Evolutionary conservation across 306 rosid genomes (phyloP), one percentile per base, ranked within the genome.

Genomic region (Glycine tomentella): DNA sequence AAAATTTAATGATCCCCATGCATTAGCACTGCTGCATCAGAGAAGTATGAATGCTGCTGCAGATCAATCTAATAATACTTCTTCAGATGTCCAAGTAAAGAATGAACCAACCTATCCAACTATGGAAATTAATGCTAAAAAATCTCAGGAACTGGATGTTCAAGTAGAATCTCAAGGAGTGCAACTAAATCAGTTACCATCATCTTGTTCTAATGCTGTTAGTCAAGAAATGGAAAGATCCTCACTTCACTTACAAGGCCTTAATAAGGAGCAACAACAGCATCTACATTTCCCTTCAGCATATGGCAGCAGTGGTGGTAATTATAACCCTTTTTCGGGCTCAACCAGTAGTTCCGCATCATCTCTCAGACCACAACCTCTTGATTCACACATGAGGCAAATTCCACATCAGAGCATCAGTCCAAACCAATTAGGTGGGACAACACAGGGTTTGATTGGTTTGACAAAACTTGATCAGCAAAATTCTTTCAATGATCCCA

Each of bases 11-110:
- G 95, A 89, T 86, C 91, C 94, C 63, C 93, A 89, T 74, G 89
- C 94, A 42, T 90, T 88, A 84, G 85, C 92, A 38, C 91, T 87
- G 55, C 83, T 82, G 84, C 97, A 93, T 83, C 96, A 91, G 87
- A 90, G 93, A 86, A 89, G 90, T 64, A 9, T 80, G 52, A 88
- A 64, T 81, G 74, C 93, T 82, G 77, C 96, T 50, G 79, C 90
- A 61, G 92, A 88, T 74, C 88, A 85, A 76, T 87, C 92, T 33
- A 92, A 73, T 33, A 82, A 84, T 61, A 77, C 90, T 64, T 81
- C 93, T 79, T 66, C 97, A 20, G 83, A 83, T 59, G 85, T 85
- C 81, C 93, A 88, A 80, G 51, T 72, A 55, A 80, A 80, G 45
- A 80, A 68, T 61, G 83, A 71, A 56, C 73, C 78, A 7, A 45